phyloP scores from a whole-genome alignment of 116 monocot species.

The Posidonia oceanica region DNA sequence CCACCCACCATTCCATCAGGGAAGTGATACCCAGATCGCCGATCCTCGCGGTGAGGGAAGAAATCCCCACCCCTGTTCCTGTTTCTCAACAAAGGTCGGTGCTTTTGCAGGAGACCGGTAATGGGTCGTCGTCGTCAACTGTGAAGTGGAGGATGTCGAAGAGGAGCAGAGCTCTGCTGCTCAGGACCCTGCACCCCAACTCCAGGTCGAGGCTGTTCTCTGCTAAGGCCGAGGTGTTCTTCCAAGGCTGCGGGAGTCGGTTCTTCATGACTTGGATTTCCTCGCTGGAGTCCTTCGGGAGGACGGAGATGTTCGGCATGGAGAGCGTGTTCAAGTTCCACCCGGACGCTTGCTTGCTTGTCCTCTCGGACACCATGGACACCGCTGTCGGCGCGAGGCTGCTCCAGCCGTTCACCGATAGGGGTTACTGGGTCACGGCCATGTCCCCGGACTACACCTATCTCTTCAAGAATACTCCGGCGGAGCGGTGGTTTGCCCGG shows the following conservation, averaged over 20 bases:
- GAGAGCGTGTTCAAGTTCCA: constrained; percentile 76
- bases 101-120: no score
- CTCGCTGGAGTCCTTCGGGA: constrained; percentile 23
- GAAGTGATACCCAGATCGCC: background rate
- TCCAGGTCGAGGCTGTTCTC: constrained; percentile 16
- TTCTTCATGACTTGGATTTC: constrained; percentile 93
- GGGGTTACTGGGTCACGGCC: constrained; percentile 32
- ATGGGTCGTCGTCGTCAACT: no score
- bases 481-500: constrained; percentile 35
- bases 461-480: constrained; percentile 46
- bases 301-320: constrained; percentile 43
- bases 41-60: background rate
- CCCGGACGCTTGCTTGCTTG: constrained; percentile 49
- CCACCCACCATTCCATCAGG: background rate
- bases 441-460: constrained; percentile 43
- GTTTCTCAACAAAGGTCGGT: background rate
- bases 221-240: constrained; percentile 27
- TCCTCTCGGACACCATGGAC: constrained; percentile 61
- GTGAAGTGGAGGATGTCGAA: background rate
- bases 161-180: background rate
- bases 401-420: constrained; percentile 22
- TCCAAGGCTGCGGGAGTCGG: constrained; percentile 27
- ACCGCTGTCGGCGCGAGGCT: constrained; percentile 21
- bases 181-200: constrained; percentile 9
- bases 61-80: background rate